Evolutionary conservation across 1,284 basidiomycete species (phyloP).

Genomic region (Heterobasidion parviporum): DNA sequence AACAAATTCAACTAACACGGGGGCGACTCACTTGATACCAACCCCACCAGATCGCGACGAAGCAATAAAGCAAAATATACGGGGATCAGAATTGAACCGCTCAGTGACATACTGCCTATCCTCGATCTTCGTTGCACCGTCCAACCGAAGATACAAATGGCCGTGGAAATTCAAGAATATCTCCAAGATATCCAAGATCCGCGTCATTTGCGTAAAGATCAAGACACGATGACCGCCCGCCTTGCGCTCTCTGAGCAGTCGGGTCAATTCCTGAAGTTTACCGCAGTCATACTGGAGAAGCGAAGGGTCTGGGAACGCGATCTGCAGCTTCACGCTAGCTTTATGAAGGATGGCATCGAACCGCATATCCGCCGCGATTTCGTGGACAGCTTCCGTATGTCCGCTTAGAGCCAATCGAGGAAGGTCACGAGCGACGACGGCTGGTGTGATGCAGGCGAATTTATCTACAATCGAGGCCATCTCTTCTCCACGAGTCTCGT

Average conservation of each 20-base stretch:
- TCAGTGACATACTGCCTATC: conserved; percentile 94
- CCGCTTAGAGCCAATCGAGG: conserved; percentile 52
- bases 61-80: conserved; percentile 91
- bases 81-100: conserved; percentile 90
- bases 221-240: conserved; percentile 83
- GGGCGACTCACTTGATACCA: conserved; percentile 77
- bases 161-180: conserved; percentile 91
- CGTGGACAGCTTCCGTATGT: conserved; percentile 22
- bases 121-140: conserved; percentile 94
- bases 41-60: conserved; percentile 92
- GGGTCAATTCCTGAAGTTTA: conserved; percentile 82
- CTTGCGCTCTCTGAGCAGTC: conserved; percentile 78
- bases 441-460: conserved; percentile 82
- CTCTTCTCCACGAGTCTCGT: conserved; percentile 47
- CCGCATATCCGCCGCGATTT: conserved; percentile 25
- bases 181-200: conserved; percentile 90
- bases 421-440: conserved; percentile 73
- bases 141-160: conserved; percentile 87
- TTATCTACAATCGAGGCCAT: conserved; percentile 54
- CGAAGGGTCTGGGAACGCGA: conserved; percentile 89
- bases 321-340: conserved; percentile 78
- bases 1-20: conserved; percentile 1
- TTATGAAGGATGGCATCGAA: conserved; percentile 70
- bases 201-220: conserved; percentile 98
- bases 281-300: conserved; percentile 96